Evolutionary conservation across 208 protist species (phyloP), one percentile per base, ranked within the genome.

Genomic region (Naegleria fowleri): DNA sequence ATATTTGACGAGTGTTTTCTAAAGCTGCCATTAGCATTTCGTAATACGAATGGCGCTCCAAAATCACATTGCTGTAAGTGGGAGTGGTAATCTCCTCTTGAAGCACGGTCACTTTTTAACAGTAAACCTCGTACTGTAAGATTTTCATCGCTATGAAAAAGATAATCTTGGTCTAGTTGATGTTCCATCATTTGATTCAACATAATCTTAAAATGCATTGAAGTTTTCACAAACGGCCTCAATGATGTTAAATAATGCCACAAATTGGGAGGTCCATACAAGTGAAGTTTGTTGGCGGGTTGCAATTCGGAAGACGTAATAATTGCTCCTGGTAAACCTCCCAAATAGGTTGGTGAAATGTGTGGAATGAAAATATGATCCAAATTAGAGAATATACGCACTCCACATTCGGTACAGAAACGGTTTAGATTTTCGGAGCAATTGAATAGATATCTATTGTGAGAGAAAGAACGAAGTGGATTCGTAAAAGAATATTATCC

Each of bases 401-500:
- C 33, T 40, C 51, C 48, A 29, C 51, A 15, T 67, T 91, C 89
- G 6, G 40, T 83, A 67, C 43, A 88, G 25, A 91, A 88, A 38
- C 89, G 29, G 9, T 33, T 38, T 25, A 40, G 6, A 83, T 25
- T 29, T 83, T 91, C 89, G 4, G 38, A 41, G 7, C 16, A 51
- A 83, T 91, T 91, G 22, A 91, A 91, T 67, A 91, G 59, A 67
- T 59, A 90, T 90, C 87, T 90, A 43, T 16, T 38, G 38, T 15
- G 11, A 19, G n/a, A n/a, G n/a, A n/a, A n/a, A n/a, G n/a, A n/a
- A n/a, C n/a, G n/a, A n/a, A n/a, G n/a, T n/a, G n/a, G n/a, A n/a
- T n/a, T n/a, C n/a, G n/a, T n/a, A n/a, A n/a, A n/a, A n/a, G n/a
- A n/a, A n/a, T n/a, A n/a, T n/a, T n/a, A n/a, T n/a, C n/a, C n/a